Base-by-base conservation (phyloP, 2,329 filamentous ascomycete species). In the Trichoderma hamatum region DNA sequence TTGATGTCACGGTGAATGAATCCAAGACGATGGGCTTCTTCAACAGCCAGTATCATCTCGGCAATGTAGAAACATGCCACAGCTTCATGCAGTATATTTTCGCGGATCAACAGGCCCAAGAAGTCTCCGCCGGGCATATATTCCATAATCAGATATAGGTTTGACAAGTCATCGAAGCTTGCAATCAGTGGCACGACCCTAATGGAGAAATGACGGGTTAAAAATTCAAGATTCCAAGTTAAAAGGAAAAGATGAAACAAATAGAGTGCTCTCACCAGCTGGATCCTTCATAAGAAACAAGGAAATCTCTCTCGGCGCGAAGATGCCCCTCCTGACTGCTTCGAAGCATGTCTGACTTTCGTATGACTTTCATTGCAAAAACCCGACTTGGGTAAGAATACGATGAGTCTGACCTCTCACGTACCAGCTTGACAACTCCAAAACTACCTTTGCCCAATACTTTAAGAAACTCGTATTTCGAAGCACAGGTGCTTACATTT, bases 111-210 rank as follows among this genome's bases (percentile, higher is more conserved):
- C 0, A 97, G 80, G 1, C 92, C 92, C 0, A 99, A 84, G 73
- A 99, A 98, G 77, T 99, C 95, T 0, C 96, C 95, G 0, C 95
- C 96, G 2, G 96, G 91, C 93, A 97, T 97, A 77, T 97, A 99
- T 70, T 98, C 94, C 94, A 98, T 97, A 64, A 97, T 92, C 6
- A 99, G 87, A 75, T 98, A 98, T 6, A 99, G 84, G 74, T 92
- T 93, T 52, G 87, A 86, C 43, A 87, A 83, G 77, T 98, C 96
- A 78, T 98, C 93, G 72, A 98, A 98, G 75, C 93, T 96, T 61
- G 92, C 86, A 62, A 97, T 86, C 43, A 99, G 83, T 0, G 94
- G 92, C 2, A 98, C 92, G 58, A 97, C 89, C 95, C 88, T 90
- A 60, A 30, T 2, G 62, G 1, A 54, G 14, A 59, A 30, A 26